Evolutionary conservation across 2,329 filamentous ascomycete species (phyloP).

Genomic region (Fusarium ramigenum): DNA sequence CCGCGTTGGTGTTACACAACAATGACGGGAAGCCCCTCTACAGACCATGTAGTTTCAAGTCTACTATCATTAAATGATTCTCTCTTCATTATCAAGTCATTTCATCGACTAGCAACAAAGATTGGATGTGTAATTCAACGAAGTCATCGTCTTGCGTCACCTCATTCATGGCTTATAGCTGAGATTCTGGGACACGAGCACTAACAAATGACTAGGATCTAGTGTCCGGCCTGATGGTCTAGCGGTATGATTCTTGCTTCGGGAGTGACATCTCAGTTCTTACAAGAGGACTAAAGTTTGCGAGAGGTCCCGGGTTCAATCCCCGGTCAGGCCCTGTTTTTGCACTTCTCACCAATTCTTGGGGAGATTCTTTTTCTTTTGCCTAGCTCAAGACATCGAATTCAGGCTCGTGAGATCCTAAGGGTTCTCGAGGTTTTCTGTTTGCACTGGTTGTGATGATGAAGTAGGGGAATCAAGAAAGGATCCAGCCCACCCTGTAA

Average conservation of each 20-base stretch:
- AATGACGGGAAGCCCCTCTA: neutral
- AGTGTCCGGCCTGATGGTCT: constrained; percentile 30
- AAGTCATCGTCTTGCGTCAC: fast-evolving
- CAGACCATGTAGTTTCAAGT: fast-evolving
- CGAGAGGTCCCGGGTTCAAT: constrained; percentile 60
- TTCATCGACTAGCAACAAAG: neutral
- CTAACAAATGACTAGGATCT: constrained; percentile 16
- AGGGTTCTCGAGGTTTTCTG: no score
- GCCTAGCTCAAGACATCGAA: neutral
- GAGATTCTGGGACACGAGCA: fast-evolving
- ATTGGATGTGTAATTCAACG: fast-evolving
- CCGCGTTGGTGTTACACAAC: neutral
- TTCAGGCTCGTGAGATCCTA: neutral
- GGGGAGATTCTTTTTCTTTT: neutral
- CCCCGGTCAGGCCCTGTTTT: constrained; percentile 53
- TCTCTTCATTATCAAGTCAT: neutral
- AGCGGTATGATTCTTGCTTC: constrained; percentile 35
- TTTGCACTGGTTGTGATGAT: neutral
- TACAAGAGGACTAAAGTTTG: constrained; percentile 36
- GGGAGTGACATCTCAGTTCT: constrained; percentile 30
- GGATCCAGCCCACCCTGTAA: no score
- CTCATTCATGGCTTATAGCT: fast-evolving
- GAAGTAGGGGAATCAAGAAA: neutral
- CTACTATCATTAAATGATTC: fast-evolving
- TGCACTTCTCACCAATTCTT: fast-evolving